Base-by-base conservation (phyloP, 179 eudicot species). In the Corrigiola litoralis region DNA sequence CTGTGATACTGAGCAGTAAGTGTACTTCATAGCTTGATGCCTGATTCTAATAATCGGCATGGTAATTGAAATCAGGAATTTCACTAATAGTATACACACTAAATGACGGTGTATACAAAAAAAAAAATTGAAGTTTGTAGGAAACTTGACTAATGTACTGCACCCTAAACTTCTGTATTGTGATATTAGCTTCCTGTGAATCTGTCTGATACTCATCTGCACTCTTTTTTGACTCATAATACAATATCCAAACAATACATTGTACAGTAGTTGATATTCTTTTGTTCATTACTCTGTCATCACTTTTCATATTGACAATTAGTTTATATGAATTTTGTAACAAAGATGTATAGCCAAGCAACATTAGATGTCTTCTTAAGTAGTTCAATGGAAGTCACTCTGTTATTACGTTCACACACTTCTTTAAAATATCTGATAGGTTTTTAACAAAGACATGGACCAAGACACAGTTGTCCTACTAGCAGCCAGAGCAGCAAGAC, bases 401-500 rank as follows among this genome's bases (percentile, higher is more conserved):
- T 13, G 6, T 49, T 53, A 4, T 53, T 29, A 28, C 27, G 33
- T 47, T 52, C 23, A 11, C 32, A 17, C 20, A 32, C 14, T 38
- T 44, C 17, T 28, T 1, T 25, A 9, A n/a, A 36, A 47, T 53
- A 8, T 58, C 17, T 66, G 38, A 1, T 28, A 88, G 91, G 96
- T 86, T 36, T 82, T 88, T 27, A 32, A 73, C 64, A 80, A 74
- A 68, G 79, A 73, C 52, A 80, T 89, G 82, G 92, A 89, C 71
- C 81, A 69, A 63, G 86, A 89, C 38, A 79, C 70, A 10, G 71
- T 89, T 53, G 72, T 89, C 68, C 68, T 89, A 64, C 80, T 82
- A 58, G 86, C 96, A 56, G 96, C 96, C 21, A 84, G 96, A 78
- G 90, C 96, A 51, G 69, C 96, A 24, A 82, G 96, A 75, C 58